Evolutionary conservation across 129 eudicot genomes (phyloP), one percentile per base, ranked within the genome.

Genomic region (Tanacetum coccineum): DNA sequence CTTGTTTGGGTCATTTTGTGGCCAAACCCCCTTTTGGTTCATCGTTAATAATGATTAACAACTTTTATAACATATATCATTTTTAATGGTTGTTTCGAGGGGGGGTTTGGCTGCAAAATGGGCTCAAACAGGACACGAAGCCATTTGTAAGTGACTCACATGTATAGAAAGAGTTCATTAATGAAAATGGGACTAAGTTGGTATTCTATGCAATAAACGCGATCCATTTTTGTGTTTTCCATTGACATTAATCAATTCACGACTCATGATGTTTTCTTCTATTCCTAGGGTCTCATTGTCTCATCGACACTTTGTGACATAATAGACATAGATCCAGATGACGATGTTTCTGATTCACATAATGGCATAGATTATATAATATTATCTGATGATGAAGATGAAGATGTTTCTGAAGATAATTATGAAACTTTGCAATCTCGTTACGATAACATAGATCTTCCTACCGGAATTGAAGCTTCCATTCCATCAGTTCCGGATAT

Each of bases 401-500:
- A 78, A 50, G 25, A 55, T 52, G 64, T 70, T 22, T 72, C 46
- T 36, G 86, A 79, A 52, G 84, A 91, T 36, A 80, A 86, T 14
- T 78, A 79, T 55, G 68, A 81, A n/a, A 51, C 56, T 75, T 54
- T 84, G 79, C 87, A 87, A 76, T 83, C 95, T 48, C 89, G 77
- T 82, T 82, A 87, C 74, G 92, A 90, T 62, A 71, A 70, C 77
- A 70, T 90, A 66, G 89, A 84, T 77, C 68, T 81, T 22, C 92
- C 87, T 52, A 55, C 92, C 67, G 89, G 87, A 60, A 70, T 82
- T 9, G 95, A 87, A 81, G 85, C 83, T 64, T 62, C 85, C 1
- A 50, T 80, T 32, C 81, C 91, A 52, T 80, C 79, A 87, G 70
- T 87, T 57, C 66, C 76, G 2, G 77, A 62, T 66, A 51, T 13